phyloP scores from a whole-genome alignment of 2,329 filamentous ascomycete species.

The Alternaria sp. region DNA sequence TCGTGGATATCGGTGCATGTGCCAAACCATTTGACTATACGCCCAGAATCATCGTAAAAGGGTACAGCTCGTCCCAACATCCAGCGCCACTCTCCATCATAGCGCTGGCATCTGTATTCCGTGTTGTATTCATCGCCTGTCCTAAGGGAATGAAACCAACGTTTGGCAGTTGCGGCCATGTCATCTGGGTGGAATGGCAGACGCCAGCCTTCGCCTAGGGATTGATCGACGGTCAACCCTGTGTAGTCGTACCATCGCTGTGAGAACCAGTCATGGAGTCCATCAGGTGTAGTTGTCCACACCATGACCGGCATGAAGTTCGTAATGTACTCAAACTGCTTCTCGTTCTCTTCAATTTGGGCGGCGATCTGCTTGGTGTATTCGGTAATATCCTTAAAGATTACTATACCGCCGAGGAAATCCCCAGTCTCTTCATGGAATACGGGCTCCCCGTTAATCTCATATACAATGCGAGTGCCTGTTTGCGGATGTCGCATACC shows the following conservation, averaged over 20 bases:
- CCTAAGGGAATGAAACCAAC: conserved; percentile 69
- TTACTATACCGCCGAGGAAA: conserved; percentile 75
- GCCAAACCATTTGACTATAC: conserved; percentile 81
- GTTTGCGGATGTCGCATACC: conserved; percentile 66
- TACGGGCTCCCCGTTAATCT: conserved; percentile 73
- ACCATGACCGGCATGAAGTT: conserved; percentile 69
- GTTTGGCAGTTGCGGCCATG: conserved; percentile 61
- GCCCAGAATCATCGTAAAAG: conserved; percentile 70
- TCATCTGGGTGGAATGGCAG: conserved; percentile 76
- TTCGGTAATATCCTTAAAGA: conserved; percentile 75
- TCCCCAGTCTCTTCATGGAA: conserved; percentile 72
- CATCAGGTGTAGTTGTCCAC: conserved; percentile 75
- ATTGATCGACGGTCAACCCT: conserved; percentile 67
- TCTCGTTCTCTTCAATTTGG: conserved; percentile 75
- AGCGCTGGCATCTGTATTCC: conserved; percentile 74
- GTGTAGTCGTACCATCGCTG: conserved; percentile 83
- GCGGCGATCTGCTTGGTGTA: conserved; percentile 73
- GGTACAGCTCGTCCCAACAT: conserved; percentile 78
- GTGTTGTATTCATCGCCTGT: conserved; percentile 72
- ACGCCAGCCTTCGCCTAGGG: conserved; percentile 69
- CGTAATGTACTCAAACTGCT: conserved; percentile 77
- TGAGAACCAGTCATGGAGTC: conserved; percentile 76
- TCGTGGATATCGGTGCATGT: conserved; percentile 84
- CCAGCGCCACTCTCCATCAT: conserved; percentile 78
- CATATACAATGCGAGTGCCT: conserved; percentile 66